Conservation (phyloP, 1,139 yeast species). For the Yamadazyma taylorii region DNA sequence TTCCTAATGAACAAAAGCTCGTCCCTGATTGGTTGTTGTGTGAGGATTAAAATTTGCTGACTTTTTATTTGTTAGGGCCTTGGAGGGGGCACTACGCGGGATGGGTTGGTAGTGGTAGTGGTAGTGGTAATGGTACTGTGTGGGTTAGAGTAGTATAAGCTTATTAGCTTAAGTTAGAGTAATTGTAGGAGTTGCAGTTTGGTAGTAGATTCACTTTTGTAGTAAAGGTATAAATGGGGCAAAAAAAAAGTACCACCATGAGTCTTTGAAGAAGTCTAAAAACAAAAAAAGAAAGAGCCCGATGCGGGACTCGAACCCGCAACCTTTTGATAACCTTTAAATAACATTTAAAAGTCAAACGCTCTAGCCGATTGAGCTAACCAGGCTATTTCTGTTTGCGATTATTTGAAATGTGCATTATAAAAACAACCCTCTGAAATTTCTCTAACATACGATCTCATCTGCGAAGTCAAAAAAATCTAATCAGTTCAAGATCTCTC, state of each 20-base stretch:
- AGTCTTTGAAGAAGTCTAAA: neutral
- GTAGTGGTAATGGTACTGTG: neutral
- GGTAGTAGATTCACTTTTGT: no score
- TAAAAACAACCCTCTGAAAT: no score
- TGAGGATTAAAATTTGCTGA: conserved; percentile 3
- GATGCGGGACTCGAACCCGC: conserved; percentile 21
- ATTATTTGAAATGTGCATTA: no score
- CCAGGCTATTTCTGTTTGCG: conserved; percentile 19
- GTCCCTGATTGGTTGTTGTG: conserved; percentile 22
- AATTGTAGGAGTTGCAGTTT: neutral
- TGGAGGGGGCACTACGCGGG: neutral
- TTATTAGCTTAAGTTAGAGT: neutral
- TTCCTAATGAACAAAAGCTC: conserved; percentile 25
- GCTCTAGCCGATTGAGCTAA: conserved; percentile 24
- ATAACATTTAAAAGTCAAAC: conserved; percentile 17
- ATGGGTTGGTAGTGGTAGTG: neutral
- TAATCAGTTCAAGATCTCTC: no score
- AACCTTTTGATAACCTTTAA: conserved; percentile 15
- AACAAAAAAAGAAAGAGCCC: conserved; percentile 13
- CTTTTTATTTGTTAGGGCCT: neutral
- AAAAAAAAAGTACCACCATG: no score
- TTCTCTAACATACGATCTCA: no score
- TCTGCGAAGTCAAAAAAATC: no score
- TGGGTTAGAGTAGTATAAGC: neutral
- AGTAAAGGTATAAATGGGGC: no score